A percentile compares a stretch with the other conserved stretches of the same genome.
These are phyloP conservation scores for Xerocomellus dryophilus DNA, from an alignment of 768 basidiomycete genomes.

Conservation along the genomic window DNA sequence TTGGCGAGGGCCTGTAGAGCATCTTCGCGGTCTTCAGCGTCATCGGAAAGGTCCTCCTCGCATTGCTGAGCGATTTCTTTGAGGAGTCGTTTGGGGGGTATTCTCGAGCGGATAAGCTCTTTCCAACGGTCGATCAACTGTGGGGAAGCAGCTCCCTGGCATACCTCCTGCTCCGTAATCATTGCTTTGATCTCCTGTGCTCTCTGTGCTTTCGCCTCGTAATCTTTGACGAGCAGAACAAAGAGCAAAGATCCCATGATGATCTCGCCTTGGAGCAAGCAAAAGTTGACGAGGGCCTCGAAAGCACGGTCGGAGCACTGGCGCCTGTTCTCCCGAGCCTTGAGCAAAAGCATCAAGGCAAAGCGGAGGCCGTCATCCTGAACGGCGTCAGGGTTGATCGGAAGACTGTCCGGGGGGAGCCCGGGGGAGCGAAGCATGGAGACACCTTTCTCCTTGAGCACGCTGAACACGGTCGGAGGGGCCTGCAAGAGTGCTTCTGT, in stretches of 20 bases:
- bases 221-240: constrained; percentile 61
- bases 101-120: constrained; percentile 7
- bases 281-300: constrained; percentile 55
- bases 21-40: constrained; percentile 28
- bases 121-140: constrained; percentile 22
- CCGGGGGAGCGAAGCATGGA: constrained; percentile 17
- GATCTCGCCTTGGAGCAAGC: constrained; percentile 75
- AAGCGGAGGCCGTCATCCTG: constrained; percentile 42
- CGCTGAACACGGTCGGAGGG: constrained; percentile 23
- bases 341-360: constrained; percentile 50
- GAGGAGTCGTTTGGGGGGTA: constrained; percentile 32
- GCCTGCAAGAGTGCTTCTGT: constrained; percentile 17
- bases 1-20: constrained; percentile 62
- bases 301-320: constrained; percentile 60
- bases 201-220: constrained; percentile 41
- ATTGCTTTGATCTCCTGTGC: constrained; percentile 26
- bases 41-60: constrained; percentile 31
- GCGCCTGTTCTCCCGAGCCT: constrained; percentile 53
- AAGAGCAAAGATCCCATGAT: constrained; percentile 73
- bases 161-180: constrained; percentile 18
- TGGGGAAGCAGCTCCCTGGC: constrained; percentile 11
- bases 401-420: constrained; percentile 19
- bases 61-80: constrained; percentile 31
- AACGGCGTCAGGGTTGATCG: constrained; percentile 36
- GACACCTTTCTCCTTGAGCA: constrained; percentile 16